A percentile compares a stretch with the other conserved stretches of the same genome.
Conservation (phyloP, 805 yeast species). For the Brettanomyces anomalus region DNA sequence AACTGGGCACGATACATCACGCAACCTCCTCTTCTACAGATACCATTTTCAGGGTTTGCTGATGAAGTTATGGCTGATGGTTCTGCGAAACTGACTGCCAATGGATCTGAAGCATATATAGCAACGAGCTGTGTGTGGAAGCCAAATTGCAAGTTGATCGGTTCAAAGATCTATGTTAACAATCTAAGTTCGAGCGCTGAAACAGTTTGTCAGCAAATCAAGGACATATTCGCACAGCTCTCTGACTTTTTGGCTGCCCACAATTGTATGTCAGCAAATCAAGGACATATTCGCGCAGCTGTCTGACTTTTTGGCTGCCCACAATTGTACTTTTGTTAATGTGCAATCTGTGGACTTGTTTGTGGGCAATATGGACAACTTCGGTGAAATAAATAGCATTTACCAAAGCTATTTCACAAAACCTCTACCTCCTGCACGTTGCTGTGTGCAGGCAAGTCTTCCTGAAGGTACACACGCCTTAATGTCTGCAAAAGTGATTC, state of each 20-base stretch:
- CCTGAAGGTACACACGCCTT: constrained; percentile 34
- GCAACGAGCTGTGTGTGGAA: not conserved
- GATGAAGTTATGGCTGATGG: constrained; percentile 1
- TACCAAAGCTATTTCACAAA: constrained; percentile 49
- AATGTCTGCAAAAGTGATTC: constrained; percentile 50
- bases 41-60: constrained; percentile 26
- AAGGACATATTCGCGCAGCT: constrained; percentile 40
- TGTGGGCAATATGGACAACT: constrained; percentile 55
- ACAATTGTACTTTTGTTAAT: constrained; percentile 32
- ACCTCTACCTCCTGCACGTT: constrained; percentile 80
- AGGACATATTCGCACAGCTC: constrained; percentile 40
- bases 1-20: constrained; percentile 11
- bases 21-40: constrained; percentile 33
- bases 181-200: constrained; percentile 29
- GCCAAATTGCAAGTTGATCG: constrained; percentile 9
- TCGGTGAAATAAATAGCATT: constrained; percentile 49
- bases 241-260: not conserved
- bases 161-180: constrained; percentile 31
- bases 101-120: not conserved
- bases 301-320: not conserved
- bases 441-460: constrained; percentile 62
- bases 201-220: constrained; percentile 35
- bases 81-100: not conserved
- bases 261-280: constrained; percentile 39
- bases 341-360: constrained; percentile 55